Evolutionary conservation across 2,329 filamentous ascomycete genomes (phyloP), one percentile per base, ranked within the genome.

Genomic region (Leptodontidium sp.): DNA sequence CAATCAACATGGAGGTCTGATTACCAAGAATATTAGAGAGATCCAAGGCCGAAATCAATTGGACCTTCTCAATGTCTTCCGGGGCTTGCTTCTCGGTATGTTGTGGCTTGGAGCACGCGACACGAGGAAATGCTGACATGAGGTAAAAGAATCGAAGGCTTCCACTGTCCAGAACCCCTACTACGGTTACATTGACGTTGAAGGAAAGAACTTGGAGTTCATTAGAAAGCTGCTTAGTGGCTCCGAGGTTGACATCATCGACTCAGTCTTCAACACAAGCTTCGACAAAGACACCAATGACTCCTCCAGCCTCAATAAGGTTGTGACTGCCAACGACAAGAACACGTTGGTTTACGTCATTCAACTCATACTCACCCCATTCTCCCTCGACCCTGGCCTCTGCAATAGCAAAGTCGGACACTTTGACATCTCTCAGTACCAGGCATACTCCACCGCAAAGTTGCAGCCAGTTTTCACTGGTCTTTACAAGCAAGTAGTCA

Each of bases 341-440:
- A 59, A 61, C 6, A 68, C 66, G 3, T 49, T 75, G 1, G 63
- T 75, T 1, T 70, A 74, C 57, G 65, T 74, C 29, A 64, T 78
- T 57, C 76, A 77, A 53, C 66, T 78, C 15, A 75, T 72, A 35
- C 69, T 78, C 17, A 73, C 75, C n/a, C 70, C 66, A 21, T 70
- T 76, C 12, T 67, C 66, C 17, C 69, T 70, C 55, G 73, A 68
- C 72, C 78, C 75, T 77, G 75, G 69, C 69, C 63, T 69, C 26
- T 74, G 69, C 62, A 68, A 69, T 24, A 62, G 58, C 12, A 71
- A 66, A 29, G 68, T 75, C 17, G 70, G 66, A 9, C 73, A 77
- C n/a, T 83, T 86, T 65, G 79, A 82, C 9, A 75, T 79, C 2
- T 83, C 82, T 0, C 85, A 87, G 73, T 72, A 76, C 49, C 75